A percentile compares a stretch with the other conserved stretches of the same genome.
phyloP scores from a whole-genome alignment of 2,329 filamentous ascomycete genomes.

The Botrytis medusae region DNA sequence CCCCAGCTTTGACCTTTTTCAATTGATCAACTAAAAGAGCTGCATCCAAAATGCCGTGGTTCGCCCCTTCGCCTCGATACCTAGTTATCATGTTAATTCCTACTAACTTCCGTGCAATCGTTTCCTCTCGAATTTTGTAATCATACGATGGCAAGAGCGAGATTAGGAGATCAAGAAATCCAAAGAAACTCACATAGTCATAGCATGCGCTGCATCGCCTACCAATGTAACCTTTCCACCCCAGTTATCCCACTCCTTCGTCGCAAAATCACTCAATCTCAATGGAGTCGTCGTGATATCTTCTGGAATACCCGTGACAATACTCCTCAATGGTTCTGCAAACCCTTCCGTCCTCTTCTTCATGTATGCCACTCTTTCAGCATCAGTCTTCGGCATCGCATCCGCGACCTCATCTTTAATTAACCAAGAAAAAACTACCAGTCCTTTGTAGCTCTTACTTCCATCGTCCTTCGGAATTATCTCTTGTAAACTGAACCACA shows the following conservation, averaged over 20 bases:
- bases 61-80: slow-evolving; percentile 56
- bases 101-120: neutral
- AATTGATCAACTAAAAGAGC: slow-evolving; percentile 45
- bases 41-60: slow-evolving; percentile 56
- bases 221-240: slow-evolving; percentile 37
- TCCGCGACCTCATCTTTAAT: slow-evolving; percentile 38
- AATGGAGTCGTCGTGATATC: slow-evolving; percentile 40
- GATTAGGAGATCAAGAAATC: neutral
- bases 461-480: slow-evolving; percentile 42
- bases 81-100: neutral
- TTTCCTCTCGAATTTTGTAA: neutral
- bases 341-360: slow-evolving; percentile 44
- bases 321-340: slow-evolving; percentile 45
- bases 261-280: slow-evolving; percentile 40
- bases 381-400: slow-evolving; percentile 39
- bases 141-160: neutral
- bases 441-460: slow-evolving; percentile 44
- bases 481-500: slow-evolving; percentile 51
- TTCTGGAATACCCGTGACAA: slow-evolving; percentile 47
- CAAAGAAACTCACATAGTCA: slow-evolving; percentile 36
- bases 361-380: slow-evolving; percentile 42
- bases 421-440: slow-evolving; percentile 51
- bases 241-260: slow-evolving; percentile 37
- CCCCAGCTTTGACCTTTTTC: slow-evolving; percentile 24
- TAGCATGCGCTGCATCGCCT: slow-evolving; percentile 41